Evolutionary conservation across 257 asterid genomes (phyloP).

Genomic region (Primulina eburnea): DNA sequence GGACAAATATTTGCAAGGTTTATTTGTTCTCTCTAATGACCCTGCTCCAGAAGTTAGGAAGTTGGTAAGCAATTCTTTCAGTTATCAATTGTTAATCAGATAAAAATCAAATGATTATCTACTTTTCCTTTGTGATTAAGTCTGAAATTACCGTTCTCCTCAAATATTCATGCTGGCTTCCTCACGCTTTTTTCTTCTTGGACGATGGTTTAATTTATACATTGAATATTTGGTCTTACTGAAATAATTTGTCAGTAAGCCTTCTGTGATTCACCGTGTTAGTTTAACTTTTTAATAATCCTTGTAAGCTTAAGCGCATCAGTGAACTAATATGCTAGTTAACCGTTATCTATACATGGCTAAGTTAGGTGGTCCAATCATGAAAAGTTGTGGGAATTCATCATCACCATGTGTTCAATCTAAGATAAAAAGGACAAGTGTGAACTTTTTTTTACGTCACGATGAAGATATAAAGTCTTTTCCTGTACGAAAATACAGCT

Average conservation of each 20-base stretch:
- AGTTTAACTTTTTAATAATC: constrained; percentile 11
- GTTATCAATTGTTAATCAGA: neutral
- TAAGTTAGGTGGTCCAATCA: constrained; percentile 6
- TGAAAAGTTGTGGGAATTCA: constrained; percentile 6
- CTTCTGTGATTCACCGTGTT: constrained; percentile 4
- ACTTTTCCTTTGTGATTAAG: constrained; percentile 1
- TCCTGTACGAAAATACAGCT: neutral
- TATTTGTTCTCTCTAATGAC: constrained; percentile 86
- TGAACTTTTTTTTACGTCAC: constrained; percentile 2
- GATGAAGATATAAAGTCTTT: constrained; percentile 2
- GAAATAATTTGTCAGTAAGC: constrained; percentile 4
- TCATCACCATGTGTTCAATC: constrained; percentile 11
- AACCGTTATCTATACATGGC: neutral
- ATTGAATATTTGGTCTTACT: constrained; percentile 17
- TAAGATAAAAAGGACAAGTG: neutral
- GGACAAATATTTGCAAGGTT: constrained; percentile 92
- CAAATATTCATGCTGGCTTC: constrained; percentile 10
- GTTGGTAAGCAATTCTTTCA: constrained; percentile 56
- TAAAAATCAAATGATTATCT: neutral
- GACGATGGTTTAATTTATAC: neutral
- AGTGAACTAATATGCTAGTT: constrained; percentile 13
- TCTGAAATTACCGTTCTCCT: neutral
- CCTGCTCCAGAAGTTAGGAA: constrained; percentile 79
- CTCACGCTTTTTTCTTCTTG: constrained; percentile 14
- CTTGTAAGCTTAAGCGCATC: constrained; percentile 2